Evolutionary conservation across 202 grass and related monocot species (phyloP).

Genomic region (Schoenoplectus tabernaemontani): DNA sequence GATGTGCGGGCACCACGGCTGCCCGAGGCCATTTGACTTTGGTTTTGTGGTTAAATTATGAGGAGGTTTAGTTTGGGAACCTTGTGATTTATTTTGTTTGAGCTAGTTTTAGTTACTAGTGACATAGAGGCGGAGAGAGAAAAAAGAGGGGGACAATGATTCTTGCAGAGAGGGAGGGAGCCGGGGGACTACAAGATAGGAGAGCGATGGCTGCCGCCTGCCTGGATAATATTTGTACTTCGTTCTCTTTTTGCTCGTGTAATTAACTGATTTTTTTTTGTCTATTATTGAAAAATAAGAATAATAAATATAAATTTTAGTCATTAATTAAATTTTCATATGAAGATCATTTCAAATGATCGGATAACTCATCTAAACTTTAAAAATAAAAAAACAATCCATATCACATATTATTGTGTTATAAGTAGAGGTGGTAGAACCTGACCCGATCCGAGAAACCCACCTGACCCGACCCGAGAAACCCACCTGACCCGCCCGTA

Average conservation of each 20-base stretch:
- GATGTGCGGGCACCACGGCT: slow-evolving; percentile 54
- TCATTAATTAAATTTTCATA: too few species aligned
- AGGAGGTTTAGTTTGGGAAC: background rate
- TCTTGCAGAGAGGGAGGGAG: background rate
- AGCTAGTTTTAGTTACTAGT: background rate
- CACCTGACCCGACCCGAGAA: too few species aligned
- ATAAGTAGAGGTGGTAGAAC: too few species aligned
- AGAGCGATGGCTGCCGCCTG: slow-evolving; percentile 5
- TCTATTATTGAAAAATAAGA: too few species aligned
- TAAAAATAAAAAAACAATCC: too few species aligned
- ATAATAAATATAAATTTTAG: too few species aligned
- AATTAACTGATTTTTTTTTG: too few species aligned
- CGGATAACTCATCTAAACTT: too few species aligned
- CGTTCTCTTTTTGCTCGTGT: background rate
- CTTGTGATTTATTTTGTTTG: background rate
- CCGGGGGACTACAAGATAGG: background rate
- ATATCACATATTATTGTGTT: too few species aligned
- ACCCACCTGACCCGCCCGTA: too few species aligned
- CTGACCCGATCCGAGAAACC: too few species aligned
- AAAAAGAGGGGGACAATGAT: background rate
- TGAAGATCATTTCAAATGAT: too few species aligned
- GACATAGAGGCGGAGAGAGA: background rate
- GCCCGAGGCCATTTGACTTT: slow-evolving; percentile 51
- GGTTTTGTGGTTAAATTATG: background rate
- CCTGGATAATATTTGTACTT: background rate